Evolutionary conservation across 768 basidiomycete genomes (phyloP).

Genomic region (Tephrocybe sp.): DNA sequence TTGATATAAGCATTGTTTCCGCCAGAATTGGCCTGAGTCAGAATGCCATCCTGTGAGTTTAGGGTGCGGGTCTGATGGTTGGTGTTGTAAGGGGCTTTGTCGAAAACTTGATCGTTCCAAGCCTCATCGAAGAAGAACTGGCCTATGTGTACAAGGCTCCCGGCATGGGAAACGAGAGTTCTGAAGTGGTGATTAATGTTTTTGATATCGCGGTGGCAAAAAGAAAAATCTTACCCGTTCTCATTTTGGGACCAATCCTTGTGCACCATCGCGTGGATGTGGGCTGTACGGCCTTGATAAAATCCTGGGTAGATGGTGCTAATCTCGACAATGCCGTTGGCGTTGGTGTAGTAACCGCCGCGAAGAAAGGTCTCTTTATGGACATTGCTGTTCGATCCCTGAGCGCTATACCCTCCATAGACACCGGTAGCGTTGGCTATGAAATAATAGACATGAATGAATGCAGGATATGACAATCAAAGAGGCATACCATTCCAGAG

Average conservation of each 20-base stretch:
- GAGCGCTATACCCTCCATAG: constrained; percentile 23
- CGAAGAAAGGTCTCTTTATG: constrained; percentile 31
- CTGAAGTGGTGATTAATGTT: constrained; percentile 6
- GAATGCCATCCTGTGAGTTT: constrained; percentile 30
- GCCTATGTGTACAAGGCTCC: constrained; percentile 31
- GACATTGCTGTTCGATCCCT: constrained; percentile 8
- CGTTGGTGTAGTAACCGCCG: constrained; percentile 30
- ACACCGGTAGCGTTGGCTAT: constrained; percentile 28
- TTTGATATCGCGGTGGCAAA: background rate
- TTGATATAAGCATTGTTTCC: constrained; percentile 28
- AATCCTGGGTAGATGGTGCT: constrained; percentile 32
- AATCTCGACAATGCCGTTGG: constrained; percentile 29
- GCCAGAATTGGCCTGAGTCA: constrained; percentile 16
- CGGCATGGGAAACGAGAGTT: constrained; percentile 27
- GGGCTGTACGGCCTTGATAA: constrained; percentile 31
- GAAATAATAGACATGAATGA: background rate
- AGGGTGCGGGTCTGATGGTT: constrained; percentile 25
- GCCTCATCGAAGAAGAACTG: constrained; percentile 36
- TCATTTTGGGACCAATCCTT: constrained; percentile 17
- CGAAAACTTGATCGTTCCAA: constrained; percentile 27
- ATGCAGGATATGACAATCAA: background rate
- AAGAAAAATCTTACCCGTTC: constrained; percentile 15
- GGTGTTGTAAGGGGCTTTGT: constrained; percentile 17
- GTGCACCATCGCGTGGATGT: constrained; percentile 33
- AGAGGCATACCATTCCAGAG: constrained; percentile 27